A percentile compares a stretch with the other conserved stretches of the same genome.
phyloP scores from a whole-genome alignment of 2,329 filamentous ascomycete species.

The Aspergillus sp. region DNA sequence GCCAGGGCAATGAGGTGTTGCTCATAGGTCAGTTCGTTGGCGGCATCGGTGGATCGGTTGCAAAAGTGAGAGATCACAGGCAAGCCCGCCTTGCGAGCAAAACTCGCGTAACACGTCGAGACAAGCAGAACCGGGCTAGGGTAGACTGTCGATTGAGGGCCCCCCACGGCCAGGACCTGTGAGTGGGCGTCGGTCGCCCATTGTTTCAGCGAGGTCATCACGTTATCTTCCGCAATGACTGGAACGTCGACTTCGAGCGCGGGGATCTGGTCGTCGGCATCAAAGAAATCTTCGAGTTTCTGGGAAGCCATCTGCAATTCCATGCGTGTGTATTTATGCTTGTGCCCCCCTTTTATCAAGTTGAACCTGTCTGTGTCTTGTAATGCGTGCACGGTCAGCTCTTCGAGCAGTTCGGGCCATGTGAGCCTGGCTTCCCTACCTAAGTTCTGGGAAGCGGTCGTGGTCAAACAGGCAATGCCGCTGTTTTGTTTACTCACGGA shows the following conservation, averaged over 20 bases:
- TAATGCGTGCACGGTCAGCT: constrained; percentile 17
- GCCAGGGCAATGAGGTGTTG: constrained; percentile 39
- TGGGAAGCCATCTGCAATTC: constrained; percentile 38
- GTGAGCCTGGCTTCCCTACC: constrained; percentile 26
- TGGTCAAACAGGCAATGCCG: constrained; percentile 37
- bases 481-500: constrained; percentile 28
- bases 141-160: constrained; percentile 26
- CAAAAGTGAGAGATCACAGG: constrained; percentile 43
- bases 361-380: constrained; percentile 32
- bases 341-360: constrained; percentile 29
- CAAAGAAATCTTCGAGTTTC: constrained; percentile 39
- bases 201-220: constrained; percentile 34
- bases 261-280: constrained; percentile 37
- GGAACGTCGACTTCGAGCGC: constrained; percentile 31
- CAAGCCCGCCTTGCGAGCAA: constrained; percentile 32
- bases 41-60: constrained; percentile 25
- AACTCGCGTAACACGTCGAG: constrained; percentile 36
- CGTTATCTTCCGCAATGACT: constrained; percentile 28
- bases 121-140: constrained; percentile 34
- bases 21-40: constrained; percentile 29
- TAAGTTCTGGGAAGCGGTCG: constrained; percentile 31
- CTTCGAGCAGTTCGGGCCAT: constrained; percentile 10
- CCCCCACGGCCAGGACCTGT: constrained; percentile 36
- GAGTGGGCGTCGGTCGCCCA: constrained; percentile 38
- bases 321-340: constrained; percentile 36